A percentile compares a stretch with the other conserved stretches of the same genome.
Evolutionary conservation across 805 yeast species (phyloP).

Genomic region (Lipomyces kockii): DNA sequence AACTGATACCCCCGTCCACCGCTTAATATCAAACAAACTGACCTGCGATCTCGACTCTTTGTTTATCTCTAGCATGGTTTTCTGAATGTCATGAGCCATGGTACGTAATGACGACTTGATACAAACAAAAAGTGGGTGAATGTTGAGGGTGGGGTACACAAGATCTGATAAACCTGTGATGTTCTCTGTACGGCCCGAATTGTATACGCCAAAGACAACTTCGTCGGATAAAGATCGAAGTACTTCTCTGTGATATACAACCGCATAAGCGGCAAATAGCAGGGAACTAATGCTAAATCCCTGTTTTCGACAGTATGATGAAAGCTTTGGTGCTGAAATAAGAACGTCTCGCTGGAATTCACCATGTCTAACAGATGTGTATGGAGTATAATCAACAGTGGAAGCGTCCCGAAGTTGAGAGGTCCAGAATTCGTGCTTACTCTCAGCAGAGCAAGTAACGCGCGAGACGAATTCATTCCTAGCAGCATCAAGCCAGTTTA

Average conservation of each 20-base stretch:
- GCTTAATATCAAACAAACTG: conserved; percentile 22
- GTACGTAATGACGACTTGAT: conserved; percentile 3
- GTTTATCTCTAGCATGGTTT: conserved; percentile 18
- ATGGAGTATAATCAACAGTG: not conserved
- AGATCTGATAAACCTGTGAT: conserved; percentile 13
- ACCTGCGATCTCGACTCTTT: conserved; percentile 23
- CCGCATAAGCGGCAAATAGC: conserved; percentile 29
- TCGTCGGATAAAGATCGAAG: not conserved
- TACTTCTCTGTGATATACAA: not conserved
- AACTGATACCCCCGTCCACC: conserved; percentile 30
- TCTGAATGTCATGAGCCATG: conserved; percentile 24
- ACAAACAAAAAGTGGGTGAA: conserved; percentile 33
- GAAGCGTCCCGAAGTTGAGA: not conserved
- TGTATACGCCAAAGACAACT: conserved; percentile 35
- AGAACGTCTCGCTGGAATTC: not conserved
- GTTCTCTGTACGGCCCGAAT: conserved; percentile 36
- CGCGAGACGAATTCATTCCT: not conserved
- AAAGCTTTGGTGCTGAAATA: not conserved
- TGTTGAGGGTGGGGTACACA: conserved; percentile 34
- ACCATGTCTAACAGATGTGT: not conserved
- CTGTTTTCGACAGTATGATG: not conserved
- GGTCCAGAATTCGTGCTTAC: conserved; percentile 8
- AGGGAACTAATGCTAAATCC: conserved; percentile 15
- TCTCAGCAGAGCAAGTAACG: not conserved
- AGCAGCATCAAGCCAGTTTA: not conserved